A percentile compares a stretch with the other conserved stretches of the same genome.
phyloP scores from a whole-genome alignment of 768 basidiomycete genomes.

The Guyanaporus albipodus region DNA sequence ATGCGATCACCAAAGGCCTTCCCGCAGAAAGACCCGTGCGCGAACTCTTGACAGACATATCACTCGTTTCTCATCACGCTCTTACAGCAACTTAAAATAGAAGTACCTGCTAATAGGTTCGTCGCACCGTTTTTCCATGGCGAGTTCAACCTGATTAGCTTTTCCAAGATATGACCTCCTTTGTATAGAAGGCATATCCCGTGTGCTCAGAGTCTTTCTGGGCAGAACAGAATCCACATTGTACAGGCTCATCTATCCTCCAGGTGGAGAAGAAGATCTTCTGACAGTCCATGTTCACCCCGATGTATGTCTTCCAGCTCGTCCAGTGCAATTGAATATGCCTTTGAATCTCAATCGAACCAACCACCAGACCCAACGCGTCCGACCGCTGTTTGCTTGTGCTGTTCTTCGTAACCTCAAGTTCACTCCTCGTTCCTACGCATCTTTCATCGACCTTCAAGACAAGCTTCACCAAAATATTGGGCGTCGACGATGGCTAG shows the following conservation, averaged over 20 bases:
- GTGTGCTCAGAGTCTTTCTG: slow-evolving; percentile 81
- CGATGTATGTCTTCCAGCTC: slow-evolving; percentile 50
- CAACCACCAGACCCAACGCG: slow-evolving; percentile 59
- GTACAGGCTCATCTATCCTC: slow-evolving; percentile 72
- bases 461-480: slow-evolving; percentile 98
- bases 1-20: slow-evolving; percentile 75
- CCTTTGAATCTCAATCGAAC: background rate
- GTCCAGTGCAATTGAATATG: background rate
- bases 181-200: slow-evolving; percentile 93
- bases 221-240: slow-evolving; percentile 59
- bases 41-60: slow-evolving; percentile 17
- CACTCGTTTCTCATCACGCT: slow-evolving; percentile 2
- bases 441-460: slow-evolving; percentile 98
- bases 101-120: slow-evolving; percentile 95
- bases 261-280: slow-evolving; percentile 61
- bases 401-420: slow-evolving; percentile 87
- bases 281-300: slow-evolving; percentile 65
- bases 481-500: slow-evolving; percentile 83
- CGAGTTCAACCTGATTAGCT: slow-evolving; percentile 5
- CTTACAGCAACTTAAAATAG: slow-evolving; percentile 92
- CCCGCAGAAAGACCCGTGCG: slow-evolving; percentile 79
- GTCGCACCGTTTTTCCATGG: slow-evolving; percentile 3
- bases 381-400: slow-evolving; percentile 89
- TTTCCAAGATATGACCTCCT: slow-evolving; percentile 85
- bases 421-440: slow-evolving; percentile 86